Conservation (phyloP, 129 eudicot genomes). For the Flaveria linearis region DNA sequence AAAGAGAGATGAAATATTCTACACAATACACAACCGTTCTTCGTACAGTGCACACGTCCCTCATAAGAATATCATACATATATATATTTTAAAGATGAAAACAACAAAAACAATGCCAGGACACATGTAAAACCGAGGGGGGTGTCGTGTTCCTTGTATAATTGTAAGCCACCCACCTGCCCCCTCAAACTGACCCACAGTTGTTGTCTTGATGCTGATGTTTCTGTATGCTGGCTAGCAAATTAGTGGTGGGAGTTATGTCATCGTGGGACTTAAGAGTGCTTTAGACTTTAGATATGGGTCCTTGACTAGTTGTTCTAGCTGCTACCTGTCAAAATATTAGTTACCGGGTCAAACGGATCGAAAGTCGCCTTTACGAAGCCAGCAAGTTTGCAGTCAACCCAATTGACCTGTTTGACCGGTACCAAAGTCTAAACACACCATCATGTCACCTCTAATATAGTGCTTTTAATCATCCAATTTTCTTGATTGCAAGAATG, state of each 20-base stretch:
- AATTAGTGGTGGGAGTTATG: background rate
- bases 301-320: conserved; percentile 62
- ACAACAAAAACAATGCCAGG: background rate
- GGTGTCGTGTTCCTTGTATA: background rate
- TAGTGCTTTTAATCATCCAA: no score
- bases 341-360: no score
- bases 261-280: background rate
- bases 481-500: no score
- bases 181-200: conserved; percentile 18
- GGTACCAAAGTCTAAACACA: no score
- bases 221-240: conserved; percentile 20
- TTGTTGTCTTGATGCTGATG: conserved; percentile 25
- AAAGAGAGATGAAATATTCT: background rate
- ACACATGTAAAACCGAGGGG: background rate
- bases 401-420: no score
- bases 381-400: no score
- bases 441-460: no score
- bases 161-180: conserved; percentile 21
- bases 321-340: conserved; percentile 68
- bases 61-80: background rate
- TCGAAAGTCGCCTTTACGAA: no score
- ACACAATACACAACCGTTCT: background rate
- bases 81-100: background rate
- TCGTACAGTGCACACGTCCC: background rate
- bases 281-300: conserved; percentile 29